A percentile compares a stretch with the other conserved stretches of the same genome.
Evolutionary conservation across 768 basidiomycete genomes (phyloP).

Genomic region (Exidia glandulosa): DNA sequence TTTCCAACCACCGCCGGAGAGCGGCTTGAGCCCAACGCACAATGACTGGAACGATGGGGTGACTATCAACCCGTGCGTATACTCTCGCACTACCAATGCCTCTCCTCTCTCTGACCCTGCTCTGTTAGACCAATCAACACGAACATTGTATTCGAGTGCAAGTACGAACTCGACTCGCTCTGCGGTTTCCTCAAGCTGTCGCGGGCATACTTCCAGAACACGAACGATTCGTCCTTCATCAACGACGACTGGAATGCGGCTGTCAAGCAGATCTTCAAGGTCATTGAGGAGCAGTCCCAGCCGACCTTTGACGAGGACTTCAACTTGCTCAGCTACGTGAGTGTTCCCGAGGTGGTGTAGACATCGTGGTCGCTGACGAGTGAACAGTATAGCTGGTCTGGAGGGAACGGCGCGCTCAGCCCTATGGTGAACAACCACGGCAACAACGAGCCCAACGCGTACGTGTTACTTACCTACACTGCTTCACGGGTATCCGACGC

Average conservation of each 20-base stretch:
- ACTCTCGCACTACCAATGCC: neutral
- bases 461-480: neutral
- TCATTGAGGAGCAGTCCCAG: slow-evolving; percentile 69
- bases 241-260: slow-evolving; percentile 60
- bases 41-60: slow-evolving; percentile 65
- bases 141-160: slow-evolving; percentile 71
- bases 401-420: slow-evolving; percentile 49
- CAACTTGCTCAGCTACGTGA: slow-evolving; percentile 63
- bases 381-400: slow-evolving; percentile 86
- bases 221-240: slow-evolving; percentile 61
- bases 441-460: slow-evolving; percentile 62
- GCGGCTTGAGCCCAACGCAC: slow-evolving; percentile 47
- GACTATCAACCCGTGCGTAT: slow-evolving; percentile 58
- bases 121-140: slow-evolving; percentile 50
- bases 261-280: slow-evolving; percentile 60
- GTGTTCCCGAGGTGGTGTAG: too few relatives aligned
- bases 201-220: slow-evolving; percentile 58
- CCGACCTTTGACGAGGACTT: slow-evolving; percentile 52
- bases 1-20: slow-evolving; percentile 73
- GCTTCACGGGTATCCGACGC: neutral
- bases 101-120: neutral
- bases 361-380: too few relatives aligned
- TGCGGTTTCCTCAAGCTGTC: slow-evolving; percentile 74
- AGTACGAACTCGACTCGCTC: slow-evolving; percentile 76
- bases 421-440: slow-evolving; percentile 56